Evolutionary conservation across 2,329 filamentous ascomycete genomes (phyloP).

Genomic region (Lecanicillium sp.): DNA sequence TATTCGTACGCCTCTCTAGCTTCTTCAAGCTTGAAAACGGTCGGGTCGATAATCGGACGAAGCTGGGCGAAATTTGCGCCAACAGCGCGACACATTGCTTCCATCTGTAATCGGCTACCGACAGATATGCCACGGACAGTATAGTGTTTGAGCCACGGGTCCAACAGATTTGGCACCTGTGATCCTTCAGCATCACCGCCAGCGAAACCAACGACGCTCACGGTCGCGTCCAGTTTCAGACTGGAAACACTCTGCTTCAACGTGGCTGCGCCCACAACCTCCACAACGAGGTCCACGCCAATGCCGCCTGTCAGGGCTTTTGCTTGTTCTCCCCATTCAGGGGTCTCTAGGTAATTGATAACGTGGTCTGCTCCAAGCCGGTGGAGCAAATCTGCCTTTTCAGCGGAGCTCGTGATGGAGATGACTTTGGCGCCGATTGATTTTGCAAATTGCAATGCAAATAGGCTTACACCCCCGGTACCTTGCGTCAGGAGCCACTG

Average conservation of each 20-base stretch:
- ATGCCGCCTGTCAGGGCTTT: conserved; percentile 24
- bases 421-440: conserved; percentile 32
- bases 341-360: conserved; percentile 33
- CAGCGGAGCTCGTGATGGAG: conserved; percentile 29
- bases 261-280: conserved; percentile 31
- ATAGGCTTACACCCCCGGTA: conserved; percentile 33
- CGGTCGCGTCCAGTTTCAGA: conserved; percentile 31
- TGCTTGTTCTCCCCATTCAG: conserved; percentile 31
- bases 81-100: conserved; percentile 35
- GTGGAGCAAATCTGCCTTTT: conserved; percentile 27
- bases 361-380: conserved; percentile 32
- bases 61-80: conserved; percentile 30
- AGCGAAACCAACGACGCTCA: conserved; percentile 26
- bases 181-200: conserved; percentile 12
- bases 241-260: conserved; percentile 31
- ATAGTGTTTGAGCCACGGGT: conserved; percentile 11
- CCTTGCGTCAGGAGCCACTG: conserved; percentile 32
- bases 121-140: conserved; percentile 30
- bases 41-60: conserved; percentile 33
- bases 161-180: conserved; percentile 12
- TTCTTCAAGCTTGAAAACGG: conserved; percentile 30
- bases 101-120: conserved; percentile 31
- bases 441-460: conserved; percentile 33
- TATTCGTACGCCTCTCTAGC: conserved; percentile 24
- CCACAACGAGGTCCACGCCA: conserved; percentile 35